Base-by-base conservation (phyloP, 2,329 filamentous ascomycete genomes). In the Coccinonectria pachysandricola region DNA sequence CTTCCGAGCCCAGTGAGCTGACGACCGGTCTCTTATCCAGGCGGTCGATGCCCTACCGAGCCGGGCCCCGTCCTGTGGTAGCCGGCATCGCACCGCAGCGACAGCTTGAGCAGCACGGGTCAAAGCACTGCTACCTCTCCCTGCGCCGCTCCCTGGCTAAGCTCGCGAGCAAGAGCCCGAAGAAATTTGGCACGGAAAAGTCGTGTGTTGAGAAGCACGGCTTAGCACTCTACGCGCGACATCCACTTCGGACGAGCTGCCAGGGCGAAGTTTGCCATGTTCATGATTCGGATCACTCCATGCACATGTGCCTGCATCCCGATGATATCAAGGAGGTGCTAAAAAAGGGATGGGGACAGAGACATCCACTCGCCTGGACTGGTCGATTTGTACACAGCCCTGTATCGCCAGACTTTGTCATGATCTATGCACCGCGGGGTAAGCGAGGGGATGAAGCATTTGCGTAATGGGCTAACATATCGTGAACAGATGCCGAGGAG, bases 141-240 rank as follows among this genome's bases (percentile, higher is more conserved):
- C 62, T 85, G 4, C 60, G 65, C 2, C 45, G 52, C 1, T 61
- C 65, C 3, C 61, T 85, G 24, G 54, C 65, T 29, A 50, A 50
- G 4, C 59, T 84, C 13, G 63, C 62, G 8, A 37, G 48, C 2
- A 43, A 42, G n/a, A 55, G 62, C 40, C 62, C 62, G 3, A 53
- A 56, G 2, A 53, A 53, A 10, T 62, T 79, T 30, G 68, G 64
- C 45, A 71, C 75, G 7, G 79, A 71, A 0, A 78, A 68, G 1
- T 84, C 77, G 1, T 87, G 80, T 46, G 76, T 91, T 40, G 84
- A 91, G 53, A 88, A 87, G 58, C 77, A 88, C 47, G 79, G 79
- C 21, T 67, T 83, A 5, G 83, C 78, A 1, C 64, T 92, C 1
- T 91, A 88, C 52, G 69, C 79, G 1, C 62, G 59, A 3, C 62